phyloP scores from a whole-genome alignment of 805 yeast genomes.

The Saccharomycopsis capsularis region DNA sequence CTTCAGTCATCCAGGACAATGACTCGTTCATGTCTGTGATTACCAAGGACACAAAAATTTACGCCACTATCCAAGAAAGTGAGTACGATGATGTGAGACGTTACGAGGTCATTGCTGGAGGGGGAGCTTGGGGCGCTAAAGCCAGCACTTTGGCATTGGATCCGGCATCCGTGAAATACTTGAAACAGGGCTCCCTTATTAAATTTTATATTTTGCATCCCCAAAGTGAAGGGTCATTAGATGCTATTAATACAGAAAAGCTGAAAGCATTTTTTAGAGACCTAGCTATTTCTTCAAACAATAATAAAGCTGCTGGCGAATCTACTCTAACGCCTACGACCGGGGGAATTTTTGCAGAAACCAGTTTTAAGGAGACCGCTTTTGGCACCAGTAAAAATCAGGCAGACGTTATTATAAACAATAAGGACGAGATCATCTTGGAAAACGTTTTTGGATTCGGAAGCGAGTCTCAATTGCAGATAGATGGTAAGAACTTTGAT shows the following conservation, averaged over 20 bases:
- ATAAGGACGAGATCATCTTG: neutral
- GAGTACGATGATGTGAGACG: conserved; percentile 19
- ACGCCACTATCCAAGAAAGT: conserved; percentile 6
- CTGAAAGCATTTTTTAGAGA: neutral
- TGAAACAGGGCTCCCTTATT: conserved; percentile 1
- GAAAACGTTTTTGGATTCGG: conserved; percentile 19
- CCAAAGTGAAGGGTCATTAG: neutral
- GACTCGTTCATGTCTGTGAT: conserved; percentile 9
- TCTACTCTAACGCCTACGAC: no score
- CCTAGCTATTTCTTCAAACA: neutral
- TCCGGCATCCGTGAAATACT: conserved; percentile 31
- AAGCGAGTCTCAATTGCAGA: conserved; percentile 14
- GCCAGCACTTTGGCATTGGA: conserved; percentile 38
- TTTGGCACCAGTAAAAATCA: neutral
- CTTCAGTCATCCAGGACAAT: conserved; percentile 17
- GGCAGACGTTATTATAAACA: neutral
- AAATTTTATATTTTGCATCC: conserved; percentile 12
- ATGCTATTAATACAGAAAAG: neutral
- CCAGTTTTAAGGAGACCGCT: conserved; percentile 1
- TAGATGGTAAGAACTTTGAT: conserved; percentile 11
- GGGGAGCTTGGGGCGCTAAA: conserved; percentile 46
- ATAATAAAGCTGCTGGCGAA: neutral
- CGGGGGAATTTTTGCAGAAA: conserved; percentile 7
- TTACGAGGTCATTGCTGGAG: conserved; percentile 43
- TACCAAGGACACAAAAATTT: conserved; percentile 17